Evolutionary conservation across 208 protist species (phyloP).

Genomic region (Angomonas deanei): DNA sequence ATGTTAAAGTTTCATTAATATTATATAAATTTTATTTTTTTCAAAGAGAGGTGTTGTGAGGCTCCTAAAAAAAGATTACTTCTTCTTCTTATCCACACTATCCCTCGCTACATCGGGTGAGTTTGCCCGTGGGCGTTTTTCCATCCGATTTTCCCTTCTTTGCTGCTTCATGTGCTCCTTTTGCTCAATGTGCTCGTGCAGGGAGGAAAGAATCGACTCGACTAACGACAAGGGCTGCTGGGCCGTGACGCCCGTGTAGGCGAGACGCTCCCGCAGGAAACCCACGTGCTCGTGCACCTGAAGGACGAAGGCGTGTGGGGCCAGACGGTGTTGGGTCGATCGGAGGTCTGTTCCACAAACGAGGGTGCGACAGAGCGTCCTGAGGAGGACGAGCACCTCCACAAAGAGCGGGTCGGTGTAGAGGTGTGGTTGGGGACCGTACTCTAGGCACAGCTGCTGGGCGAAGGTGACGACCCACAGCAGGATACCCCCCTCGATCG

Average conservation of each 20-base stretch:
- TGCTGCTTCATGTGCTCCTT: not conserved
- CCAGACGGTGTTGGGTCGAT: not conserved
- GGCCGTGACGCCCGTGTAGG: slow-evolving; percentile 29
- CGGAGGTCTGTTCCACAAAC: not conserved
- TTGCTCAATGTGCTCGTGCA: slow-evolving; percentile 6
- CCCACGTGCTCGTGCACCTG: slow-evolving; percentile 15
- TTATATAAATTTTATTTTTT: too few species aligned
- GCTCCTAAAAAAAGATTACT: not conserved
- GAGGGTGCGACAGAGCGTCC: slow-evolving; percentile 14
- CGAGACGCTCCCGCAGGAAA: slow-evolving; percentile 18
- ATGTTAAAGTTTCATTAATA: too few species aligned
- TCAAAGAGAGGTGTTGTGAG: too few species aligned
- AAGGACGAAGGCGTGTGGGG: not conserved
- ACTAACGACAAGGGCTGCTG: slow-evolving; percentile 34
- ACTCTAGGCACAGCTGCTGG: slow-evolving; percentile 57
- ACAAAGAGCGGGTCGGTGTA: slow-evolving; percentile 65
- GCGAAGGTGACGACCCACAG: slow-evolving; percentile 59
- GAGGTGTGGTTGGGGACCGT: slow-evolving; percentile 28
- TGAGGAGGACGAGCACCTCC: slow-evolving; percentile 28
- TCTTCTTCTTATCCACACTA: too few species aligned
- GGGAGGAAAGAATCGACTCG: slow-evolving; percentile 12
- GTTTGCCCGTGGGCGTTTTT: too few species aligned
- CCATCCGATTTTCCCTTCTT: not conserved
- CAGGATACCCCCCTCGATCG: slow-evolving; percentile 43
- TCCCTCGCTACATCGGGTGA: too few species aligned